Conservation (phyloP, 2,329 filamentous ascomycete species). For the Ophiostoma pallidulum region DNA sequence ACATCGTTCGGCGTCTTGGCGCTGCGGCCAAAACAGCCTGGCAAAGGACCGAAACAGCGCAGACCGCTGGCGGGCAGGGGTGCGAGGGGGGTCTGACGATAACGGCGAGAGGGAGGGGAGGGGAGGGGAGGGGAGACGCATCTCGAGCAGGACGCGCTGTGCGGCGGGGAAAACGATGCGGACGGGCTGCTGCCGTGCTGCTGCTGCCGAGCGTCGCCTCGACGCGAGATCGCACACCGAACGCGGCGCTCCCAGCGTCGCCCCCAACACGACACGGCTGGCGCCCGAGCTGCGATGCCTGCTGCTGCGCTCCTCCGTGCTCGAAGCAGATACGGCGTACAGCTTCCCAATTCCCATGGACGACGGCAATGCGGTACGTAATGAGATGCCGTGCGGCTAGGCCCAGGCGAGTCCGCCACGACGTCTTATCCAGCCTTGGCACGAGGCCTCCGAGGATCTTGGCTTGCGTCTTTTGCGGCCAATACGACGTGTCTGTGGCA, state of each 20-base stretch:
- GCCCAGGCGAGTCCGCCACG: conserved; percentile 3
- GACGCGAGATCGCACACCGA: too few relatives aligned
- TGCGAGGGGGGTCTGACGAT: not conserved
- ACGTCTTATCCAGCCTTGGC: conserved; percentile 7
- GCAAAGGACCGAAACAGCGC: not conserved
- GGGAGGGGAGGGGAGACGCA: not conserved
- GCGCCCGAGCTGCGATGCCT: too few relatives aligned
- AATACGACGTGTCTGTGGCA: too few relatives aligned
- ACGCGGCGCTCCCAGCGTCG: too few relatives aligned
- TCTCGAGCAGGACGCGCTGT: too few relatives aligned
- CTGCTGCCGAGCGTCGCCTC: too few relatives aligned
- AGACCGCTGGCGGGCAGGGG: not conserved
- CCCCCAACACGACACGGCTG: too few relatives aligned
- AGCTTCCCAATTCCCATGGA: too few relatives aligned
- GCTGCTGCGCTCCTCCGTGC: too few relatives aligned
- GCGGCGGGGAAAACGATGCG: too few relatives aligned
- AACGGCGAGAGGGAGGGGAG: not conserved
- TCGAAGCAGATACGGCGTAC: too few relatives aligned
- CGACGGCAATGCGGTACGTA: conserved; percentile 9
- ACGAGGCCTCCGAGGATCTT: conserved; percentile 11
- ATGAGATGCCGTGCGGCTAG: conserved; percentile 4
- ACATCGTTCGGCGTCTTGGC: conserved; percentile 9
- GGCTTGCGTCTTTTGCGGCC: not conserved
- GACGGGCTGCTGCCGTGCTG: too few relatives aligned
- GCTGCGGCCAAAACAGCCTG: not conserved